Evolutionary conservation across 2,329 filamentous ascomycete species (phyloP).

Genomic region (Phaeosphaeriaceae sp.): DNA sequence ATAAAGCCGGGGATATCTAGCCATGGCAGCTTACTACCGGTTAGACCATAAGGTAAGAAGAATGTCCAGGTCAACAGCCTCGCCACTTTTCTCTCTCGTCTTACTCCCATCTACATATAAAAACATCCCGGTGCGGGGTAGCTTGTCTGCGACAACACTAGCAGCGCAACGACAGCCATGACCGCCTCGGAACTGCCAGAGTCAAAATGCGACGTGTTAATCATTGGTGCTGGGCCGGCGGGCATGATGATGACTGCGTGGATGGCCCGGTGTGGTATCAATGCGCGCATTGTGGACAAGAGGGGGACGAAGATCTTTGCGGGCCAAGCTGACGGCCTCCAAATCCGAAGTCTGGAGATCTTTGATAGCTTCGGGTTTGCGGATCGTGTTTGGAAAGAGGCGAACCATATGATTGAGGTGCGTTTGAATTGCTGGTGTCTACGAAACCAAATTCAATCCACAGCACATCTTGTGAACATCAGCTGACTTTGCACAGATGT

Average conservation of each 20-base stretch:
- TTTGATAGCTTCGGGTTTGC: conserved; percentile 71
- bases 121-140: neutral
- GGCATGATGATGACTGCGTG: conserved; percentile 52
- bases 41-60: neutral
- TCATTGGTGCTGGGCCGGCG: conserved; percentile 50
- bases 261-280: conserved; percentile 50
- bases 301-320: conserved; percentile 50
- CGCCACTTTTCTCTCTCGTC: neutral
- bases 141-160: neutral
- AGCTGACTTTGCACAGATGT: conserved; percentile 37
- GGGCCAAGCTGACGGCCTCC: conserved; percentile 53
- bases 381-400: conserved; percentile 69
- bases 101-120: neutral
- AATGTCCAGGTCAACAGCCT: neutral
- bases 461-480: neutral
- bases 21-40: neutral
- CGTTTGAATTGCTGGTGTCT: conserved; percentile 24
- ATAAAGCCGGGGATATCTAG: neutral
- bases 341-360: conserved; percentile 53
- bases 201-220: conserved; percentile 48
- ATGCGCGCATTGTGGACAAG: conserved; percentile 52
- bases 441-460: too few species aligned
- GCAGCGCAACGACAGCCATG: conserved; percentile 17
- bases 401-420: conserved; percentile 73
- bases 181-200: conserved; percentile 24